Percentiles rank a stretch among this genome's conserved stretches.
These are phyloP conservation scores for Liriodendron chinense DNA, from an alignment of 164 flowering plant species.

Conservation along the genomic window DNA sequence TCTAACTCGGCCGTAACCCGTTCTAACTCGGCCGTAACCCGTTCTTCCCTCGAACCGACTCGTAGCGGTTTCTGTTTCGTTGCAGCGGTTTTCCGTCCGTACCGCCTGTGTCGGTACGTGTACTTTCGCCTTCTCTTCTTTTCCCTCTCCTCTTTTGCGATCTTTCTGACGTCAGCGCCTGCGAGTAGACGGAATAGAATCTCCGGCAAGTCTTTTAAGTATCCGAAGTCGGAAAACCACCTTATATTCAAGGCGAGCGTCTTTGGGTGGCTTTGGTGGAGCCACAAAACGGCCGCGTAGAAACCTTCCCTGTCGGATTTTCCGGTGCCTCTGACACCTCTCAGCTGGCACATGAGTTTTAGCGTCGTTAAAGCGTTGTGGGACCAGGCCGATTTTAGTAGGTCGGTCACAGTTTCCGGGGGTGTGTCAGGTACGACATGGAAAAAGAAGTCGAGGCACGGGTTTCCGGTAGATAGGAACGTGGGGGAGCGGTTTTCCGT, in stretches of 20 bases:
- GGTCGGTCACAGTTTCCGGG: conserved; percentile 17
- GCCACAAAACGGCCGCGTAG: conserved; percentile 42
- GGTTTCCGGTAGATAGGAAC: conserved; percentile 44
- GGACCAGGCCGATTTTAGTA: conserved; percentile 36
- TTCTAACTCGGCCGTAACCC: conserved; percentile 1
- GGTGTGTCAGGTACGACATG: conserved; percentile 50
- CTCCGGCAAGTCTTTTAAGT: conserved; percentile 37
- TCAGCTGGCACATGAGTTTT: conserved; percentile 50
- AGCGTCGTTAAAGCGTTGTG: conserved; percentile 40
- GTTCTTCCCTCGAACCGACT: conserved; percentile 5
- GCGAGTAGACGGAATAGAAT: conserved; percentile 33
- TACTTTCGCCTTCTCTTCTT: not conserved
- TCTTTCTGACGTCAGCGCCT: conserved; percentile 26
- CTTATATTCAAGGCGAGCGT: conserved; percentile 30
- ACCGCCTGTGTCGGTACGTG: no score
- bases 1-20: conserved; percentile 7
- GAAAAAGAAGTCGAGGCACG: conserved; percentile 67
- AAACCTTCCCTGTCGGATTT: conserved; percentile 42
- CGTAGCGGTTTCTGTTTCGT: not conserved
- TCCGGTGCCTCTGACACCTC: conserved; percentile 59
- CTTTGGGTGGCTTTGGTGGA: conserved; percentile 40
- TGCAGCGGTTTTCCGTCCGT: not conserved
- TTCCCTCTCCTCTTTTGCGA: conserved; percentile 11
- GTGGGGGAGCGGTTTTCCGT: conserved; percentile 47
- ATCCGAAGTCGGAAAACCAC: conserved; percentile 32